phyloP scores from a whole-genome alignment of 352 stramenopile genomes.

The Pythium aristosporum region DNA sequence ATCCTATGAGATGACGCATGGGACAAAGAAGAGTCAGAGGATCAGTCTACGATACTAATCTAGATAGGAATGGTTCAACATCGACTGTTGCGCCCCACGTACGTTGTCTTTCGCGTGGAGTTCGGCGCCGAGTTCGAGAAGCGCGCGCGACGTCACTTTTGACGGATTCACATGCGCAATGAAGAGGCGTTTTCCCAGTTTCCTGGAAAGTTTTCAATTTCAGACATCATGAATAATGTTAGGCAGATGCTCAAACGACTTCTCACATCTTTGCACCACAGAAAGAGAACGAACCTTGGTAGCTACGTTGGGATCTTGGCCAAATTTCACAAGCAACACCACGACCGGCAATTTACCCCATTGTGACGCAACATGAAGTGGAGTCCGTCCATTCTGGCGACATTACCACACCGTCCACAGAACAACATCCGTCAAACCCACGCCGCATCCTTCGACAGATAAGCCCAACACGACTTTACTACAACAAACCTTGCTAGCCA shows the following conservation, averaged over 20 bases:
- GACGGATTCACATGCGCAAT: neutral
- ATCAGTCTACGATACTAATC: neutral
- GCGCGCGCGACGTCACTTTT: neutral
- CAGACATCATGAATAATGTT: no score
- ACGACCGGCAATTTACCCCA: no score
- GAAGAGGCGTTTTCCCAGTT: neutral
- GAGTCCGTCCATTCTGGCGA: no score
- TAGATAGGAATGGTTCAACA: neutral
- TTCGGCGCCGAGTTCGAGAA: neutral
- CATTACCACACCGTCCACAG: no score
- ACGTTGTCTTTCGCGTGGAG: conserved; percentile 2
- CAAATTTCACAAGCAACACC: no score
- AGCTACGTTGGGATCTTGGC: neutral
- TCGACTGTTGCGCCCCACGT: neutral
- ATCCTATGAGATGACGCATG: neutral
- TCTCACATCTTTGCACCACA: neutral
- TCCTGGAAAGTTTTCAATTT: neutral
- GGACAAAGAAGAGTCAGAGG: neutral
- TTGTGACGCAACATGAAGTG: no score
- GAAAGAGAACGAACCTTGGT: neutral
- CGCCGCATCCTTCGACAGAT: no score
- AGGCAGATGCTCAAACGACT: neutral
- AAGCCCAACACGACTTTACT: no score
- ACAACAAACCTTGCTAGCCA: no score
- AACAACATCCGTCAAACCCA: no score